Conservation (phyloP, 768 basidiomycete species). For the Naganishia vishniacii region DNA sequence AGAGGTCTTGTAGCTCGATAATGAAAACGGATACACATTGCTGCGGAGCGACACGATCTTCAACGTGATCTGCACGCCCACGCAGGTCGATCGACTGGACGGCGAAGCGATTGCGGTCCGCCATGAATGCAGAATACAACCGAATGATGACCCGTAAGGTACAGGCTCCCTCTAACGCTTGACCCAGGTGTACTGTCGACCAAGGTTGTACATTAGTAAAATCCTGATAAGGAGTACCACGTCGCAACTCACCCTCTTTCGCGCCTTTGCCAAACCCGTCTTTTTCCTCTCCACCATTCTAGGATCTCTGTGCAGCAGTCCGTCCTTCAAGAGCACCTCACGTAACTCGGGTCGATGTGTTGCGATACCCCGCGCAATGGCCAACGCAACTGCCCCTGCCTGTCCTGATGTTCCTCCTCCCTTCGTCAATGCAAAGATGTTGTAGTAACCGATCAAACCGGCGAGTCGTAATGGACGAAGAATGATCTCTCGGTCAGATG, state of each 20-base stretch:
- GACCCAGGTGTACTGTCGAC: slow-evolving; percentile 80
- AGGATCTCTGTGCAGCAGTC: slow-evolving; percentile 81
- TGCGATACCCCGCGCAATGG: slow-evolving; percentile 47
- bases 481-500: slow-evolving; percentile 72
- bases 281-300: slow-evolving; percentile 99
- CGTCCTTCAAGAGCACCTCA: slow-evolving; percentile 66
- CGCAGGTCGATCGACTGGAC: too few relatives aligned
- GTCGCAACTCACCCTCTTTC: slow-evolving; percentile 67
- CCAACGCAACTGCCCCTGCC: slow-evolving; percentile 71
- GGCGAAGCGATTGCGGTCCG: too few relatives aligned
- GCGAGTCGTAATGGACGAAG: slow-evolving; percentile 78
- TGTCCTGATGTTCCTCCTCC: slow-evolving; percentile 91
- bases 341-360: slow-evolving; percentile 66
- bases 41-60: too few relatives aligned
- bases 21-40: too few relatives aligned
- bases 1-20: too few relatives aligned
- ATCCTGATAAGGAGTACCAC: slow-evolving; percentile 11
- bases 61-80: too few relatives aligned
- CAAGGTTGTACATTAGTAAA: slow-evolving; percentile 15
- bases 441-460: slow-evolving; percentile 78
- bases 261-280: slow-evolving; percentile 83
- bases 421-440: slow-evolving; percentile 62
- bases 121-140: slow-evolving; percentile 19
- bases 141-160: neutral
- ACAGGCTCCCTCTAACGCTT: slow-evolving; percentile 60